Percentiles rank a stretch among this genome's conserved stretches.
Evolutionary conservation across 1,139 yeast genomes (phyloP).

Genomic region (Sugiyamaella sp.): DNA sequence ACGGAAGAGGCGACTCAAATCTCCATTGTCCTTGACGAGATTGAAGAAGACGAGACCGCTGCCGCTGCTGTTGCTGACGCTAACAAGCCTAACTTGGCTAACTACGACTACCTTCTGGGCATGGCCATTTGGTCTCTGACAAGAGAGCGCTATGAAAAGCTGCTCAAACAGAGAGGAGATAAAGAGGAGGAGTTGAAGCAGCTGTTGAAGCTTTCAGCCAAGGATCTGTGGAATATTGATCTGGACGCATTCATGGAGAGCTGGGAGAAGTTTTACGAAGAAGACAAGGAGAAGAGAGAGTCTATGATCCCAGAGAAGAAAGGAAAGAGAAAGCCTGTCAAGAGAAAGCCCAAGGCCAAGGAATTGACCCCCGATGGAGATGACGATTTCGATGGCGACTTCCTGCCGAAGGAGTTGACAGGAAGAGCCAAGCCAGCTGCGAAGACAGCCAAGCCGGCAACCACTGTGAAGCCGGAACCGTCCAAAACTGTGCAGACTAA

Average conservation of each 20-base stretch:
- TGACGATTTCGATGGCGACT: conserved; percentile 6
- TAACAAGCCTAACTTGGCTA: conserved; percentile 40
- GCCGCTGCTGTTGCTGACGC: conserved; percentile 46
- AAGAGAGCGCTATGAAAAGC: conserved; percentile 79
- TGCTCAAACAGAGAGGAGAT: conserved; percentile 69
- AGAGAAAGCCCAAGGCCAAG: conserved; percentile 9
- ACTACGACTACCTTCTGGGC: conserved; percentile 55
- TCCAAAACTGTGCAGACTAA: conserved; percentile 2
- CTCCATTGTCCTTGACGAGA: conserved; percentile 37
- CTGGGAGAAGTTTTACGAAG: conserved; percentile 66
- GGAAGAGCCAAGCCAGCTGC: neutral
- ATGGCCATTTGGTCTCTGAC: conserved; percentile 96
- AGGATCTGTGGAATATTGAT: conserved; percentile 86
- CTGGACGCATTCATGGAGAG: conserved; percentile 68
- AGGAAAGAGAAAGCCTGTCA: conserved; percentile 30
- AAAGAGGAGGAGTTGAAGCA: conserved; percentile 72
- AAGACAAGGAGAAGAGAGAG: conserved; percentile 52
- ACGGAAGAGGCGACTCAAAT: conserved; percentile 45
- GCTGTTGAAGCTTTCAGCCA: conserved; percentile 71
- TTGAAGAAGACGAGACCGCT: conserved; percentile 38
- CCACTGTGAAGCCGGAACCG: neutral
- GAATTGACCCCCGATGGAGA: conserved; percentile 1
- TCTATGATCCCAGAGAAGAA: conserved; percentile 31
- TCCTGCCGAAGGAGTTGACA: conserved; percentile 15
- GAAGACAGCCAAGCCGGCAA: neutral